These are phyloP conservation scores for Neckera pumila DNA, from an alignment of 225 moss, liverwort and hornwort species.

Conservation along the genomic window DNA sequence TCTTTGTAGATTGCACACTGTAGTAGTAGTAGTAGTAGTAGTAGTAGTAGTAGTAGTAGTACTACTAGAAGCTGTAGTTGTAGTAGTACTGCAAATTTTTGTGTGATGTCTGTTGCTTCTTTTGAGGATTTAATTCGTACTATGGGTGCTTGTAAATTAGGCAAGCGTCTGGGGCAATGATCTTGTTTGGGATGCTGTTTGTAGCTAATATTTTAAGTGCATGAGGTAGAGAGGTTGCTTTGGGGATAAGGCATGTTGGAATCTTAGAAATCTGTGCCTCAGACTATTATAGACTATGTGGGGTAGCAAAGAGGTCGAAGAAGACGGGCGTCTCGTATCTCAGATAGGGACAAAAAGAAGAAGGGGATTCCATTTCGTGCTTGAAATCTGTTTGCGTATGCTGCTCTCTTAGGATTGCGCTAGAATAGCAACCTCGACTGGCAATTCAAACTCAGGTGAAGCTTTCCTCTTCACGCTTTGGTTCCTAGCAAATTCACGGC, in stretches of 20 bases:
- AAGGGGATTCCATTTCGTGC: neutral
- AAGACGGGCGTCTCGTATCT: neutral
- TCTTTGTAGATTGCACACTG: neutral
- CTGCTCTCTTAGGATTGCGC: neutral
- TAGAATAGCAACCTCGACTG: neutral
- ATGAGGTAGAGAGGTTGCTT: neutral
- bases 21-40: neutral
- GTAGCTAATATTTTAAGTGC: neutral
- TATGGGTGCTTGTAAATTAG: neutral
- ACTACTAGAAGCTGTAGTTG: neutral
- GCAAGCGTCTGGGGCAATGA: neutral
- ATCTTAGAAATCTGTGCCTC: constrained; percentile 1
- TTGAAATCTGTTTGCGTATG: neutral
- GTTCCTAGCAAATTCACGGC: neutral
- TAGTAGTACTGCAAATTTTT: neutral
- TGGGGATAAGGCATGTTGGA: constrained; percentile 5
- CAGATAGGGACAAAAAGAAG: neutral
- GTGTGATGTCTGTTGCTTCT: neutral
- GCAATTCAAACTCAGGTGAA: neutral
- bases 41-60: neutral
- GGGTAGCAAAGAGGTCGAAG: neutral
- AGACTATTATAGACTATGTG: neutral
- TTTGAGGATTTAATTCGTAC: neutral
- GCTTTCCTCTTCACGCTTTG: neutral
- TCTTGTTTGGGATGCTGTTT: neutral